These are phyloP conservation scores for Tolypocladium tundrense DNA, from an alignment of 2,329 filamentous ascomycete genomes.

Conservation along the genomic window DNA sequence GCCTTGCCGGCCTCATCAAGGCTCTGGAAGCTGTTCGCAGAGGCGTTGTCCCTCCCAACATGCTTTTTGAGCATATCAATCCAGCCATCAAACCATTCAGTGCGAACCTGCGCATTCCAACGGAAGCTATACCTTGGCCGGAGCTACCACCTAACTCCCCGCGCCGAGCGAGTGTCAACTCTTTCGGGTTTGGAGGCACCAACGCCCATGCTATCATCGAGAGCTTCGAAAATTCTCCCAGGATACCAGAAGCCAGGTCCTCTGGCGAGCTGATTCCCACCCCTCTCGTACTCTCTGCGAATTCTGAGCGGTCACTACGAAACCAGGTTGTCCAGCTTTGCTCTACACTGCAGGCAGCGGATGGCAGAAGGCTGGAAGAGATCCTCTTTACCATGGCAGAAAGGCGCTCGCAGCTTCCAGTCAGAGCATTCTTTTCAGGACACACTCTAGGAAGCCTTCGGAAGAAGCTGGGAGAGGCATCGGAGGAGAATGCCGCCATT, in stretches of 20 bases:
- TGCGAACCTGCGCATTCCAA: slow-evolving; percentile 10
- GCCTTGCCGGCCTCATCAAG: slow-evolving; percentile 13
- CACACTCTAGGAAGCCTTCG: background rate
- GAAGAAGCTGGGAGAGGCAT: background rate
- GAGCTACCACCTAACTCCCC: background rate
- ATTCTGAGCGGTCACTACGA: background rate
- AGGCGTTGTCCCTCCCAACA: slow-evolving; percentile 18
- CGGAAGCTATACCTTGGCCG: slow-evolving; percentile 11
- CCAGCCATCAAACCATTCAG: slow-evolving; percentile 15
- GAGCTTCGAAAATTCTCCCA: background rate
- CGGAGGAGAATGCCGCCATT: background rate
- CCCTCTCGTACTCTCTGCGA: background rate
- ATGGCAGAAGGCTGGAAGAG: background rate
- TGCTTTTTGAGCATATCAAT: slow-evolving; percentile 17
- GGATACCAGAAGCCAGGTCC: background rate
- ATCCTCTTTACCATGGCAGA: background rate
- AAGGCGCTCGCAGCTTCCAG: background rate
- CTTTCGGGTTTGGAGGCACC: slow-evolving; percentile 39
- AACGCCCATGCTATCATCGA: slow-evolving; percentile 33
- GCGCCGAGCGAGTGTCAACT: slow-evolving; percentile 34
- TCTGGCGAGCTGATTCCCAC: background rate
- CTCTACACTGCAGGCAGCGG: background rate
- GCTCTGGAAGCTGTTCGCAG: slow-evolving; percentile 8
- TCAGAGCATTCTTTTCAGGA: background rate
- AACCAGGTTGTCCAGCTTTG: background rate